Percentiles rank a stretch among this genome's conserved stretches.
phyloP scores from a whole-genome alignment of 1,284 basidiomycete species.

The Pseudozyma tsukubaensis region DNA sequence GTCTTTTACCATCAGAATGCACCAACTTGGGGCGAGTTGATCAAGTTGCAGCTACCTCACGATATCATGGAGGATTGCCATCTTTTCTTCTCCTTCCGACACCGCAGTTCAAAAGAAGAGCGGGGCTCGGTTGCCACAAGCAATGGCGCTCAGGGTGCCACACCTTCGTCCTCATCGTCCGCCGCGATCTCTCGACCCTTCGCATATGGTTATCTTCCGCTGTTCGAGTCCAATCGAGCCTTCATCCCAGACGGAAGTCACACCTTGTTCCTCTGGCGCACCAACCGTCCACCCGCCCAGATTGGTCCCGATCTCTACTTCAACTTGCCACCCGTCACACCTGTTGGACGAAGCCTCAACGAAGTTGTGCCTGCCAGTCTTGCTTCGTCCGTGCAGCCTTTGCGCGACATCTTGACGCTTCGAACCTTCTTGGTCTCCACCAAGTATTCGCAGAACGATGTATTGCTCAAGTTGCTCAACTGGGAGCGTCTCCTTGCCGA shows the following conservation, averaged over 20 bases:
- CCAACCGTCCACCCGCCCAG: constrained; percentile 42
- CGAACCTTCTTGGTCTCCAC: constrained; percentile 93
- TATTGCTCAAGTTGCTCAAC: constrained; percentile 82
- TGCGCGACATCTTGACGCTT: constrained; percentile 80
- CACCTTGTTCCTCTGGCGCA: constrained; percentile 72
- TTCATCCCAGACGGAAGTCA: constrained; percentile 93
- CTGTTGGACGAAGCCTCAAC: constrained; percentile 73
- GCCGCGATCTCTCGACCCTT: constrained; percentile 73
- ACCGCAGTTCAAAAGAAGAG: constrained; percentile 74
- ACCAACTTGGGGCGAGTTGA: constrained; percentile 92
- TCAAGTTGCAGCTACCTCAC: constrained; percentile 83
- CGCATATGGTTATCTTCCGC: constrained; percentile 90
- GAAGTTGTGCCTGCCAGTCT: constrained; percentile 59
- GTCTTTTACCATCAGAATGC: constrained; percentile 71
- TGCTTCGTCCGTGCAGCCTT: constrained; percentile 55
- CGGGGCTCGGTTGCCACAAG: constrained; percentile 23
- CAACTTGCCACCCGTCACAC: constrained; percentile 75
- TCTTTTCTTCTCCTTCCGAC: constrained; percentile 91
- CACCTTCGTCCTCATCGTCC: constrained; percentile 17
- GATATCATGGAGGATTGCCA: constrained; percentile 83
- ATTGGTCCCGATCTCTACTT: constrained; percentile 75
- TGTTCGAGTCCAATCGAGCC: constrained; percentile 81
- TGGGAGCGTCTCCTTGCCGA: constrained; percentile 75
- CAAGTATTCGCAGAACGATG: constrained; percentile 89
- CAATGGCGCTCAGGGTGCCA: constrained; percentile 18